Base-by-base conservation (phyloP, 306 rosid species). In the Quercus gilva region DNA sequence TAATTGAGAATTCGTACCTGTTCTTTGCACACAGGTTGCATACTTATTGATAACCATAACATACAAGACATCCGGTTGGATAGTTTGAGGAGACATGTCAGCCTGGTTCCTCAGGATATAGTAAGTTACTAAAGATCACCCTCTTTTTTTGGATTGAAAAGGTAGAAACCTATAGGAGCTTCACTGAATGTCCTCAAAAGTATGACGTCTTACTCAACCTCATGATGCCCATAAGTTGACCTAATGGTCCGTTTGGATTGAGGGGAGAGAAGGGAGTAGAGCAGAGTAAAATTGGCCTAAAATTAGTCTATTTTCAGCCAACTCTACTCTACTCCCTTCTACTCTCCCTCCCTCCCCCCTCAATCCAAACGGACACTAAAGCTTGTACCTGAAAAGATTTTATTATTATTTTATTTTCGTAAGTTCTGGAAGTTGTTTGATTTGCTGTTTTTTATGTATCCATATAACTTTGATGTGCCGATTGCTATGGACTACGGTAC, bases 31-130 rank as follows among this genome's bases (percentile, higher is more conserved):
- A 74, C 83, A 94, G 98, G 98, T 80, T 58, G 82, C 61, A 82
- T 94, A 79, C 82, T 85, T 80, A 79, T 91, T 55, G 98, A 92
- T 88, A 77, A 89, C 84, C 89, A 81, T 76, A 67, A 88, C 80
- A 86, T 91, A 73, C 85, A 84, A 67, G 74, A 74, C 73, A 76
- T 94, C 75, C 89, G 23, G 81, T 78, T 91, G 82, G 74, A 64
- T 60, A 92, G 94, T 87, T 85, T 92, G 86, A 86, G 98, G 84
- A 87, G 86, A 84, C 91, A 91, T 74, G 87, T 92, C 55, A 85
- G 90, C 80, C 85, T 94, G 49, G 98, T 94, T 88, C 91, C 94
- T 85, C 98, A 94, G 83, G 98, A 94, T 76, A 82, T 89, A 73
- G 98, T 92, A 79, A 84, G 97, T 88, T 61, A 65, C 61, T 23